These are phyloP conservation scores for Clarkia xantiana DNA, from an alignment of 345 rosid species.

Conservation along the genomic window DNA sequence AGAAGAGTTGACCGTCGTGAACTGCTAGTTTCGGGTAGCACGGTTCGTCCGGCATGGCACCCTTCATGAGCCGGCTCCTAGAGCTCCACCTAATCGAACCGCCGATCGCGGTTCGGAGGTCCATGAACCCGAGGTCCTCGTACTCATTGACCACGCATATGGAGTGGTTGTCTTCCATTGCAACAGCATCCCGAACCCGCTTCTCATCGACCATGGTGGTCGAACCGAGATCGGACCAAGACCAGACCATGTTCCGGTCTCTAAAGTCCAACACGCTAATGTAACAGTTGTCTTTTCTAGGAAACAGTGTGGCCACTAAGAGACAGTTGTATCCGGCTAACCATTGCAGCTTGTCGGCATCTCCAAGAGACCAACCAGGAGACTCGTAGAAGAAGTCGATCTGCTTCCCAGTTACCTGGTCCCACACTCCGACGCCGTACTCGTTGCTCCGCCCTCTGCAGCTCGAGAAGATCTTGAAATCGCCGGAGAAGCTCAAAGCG, in stretches of 20 bases:
- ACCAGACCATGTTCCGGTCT: constrained; percentile 79
- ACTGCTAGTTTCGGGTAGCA: constrained; percentile 83
- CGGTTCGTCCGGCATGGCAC: constrained; percentile 78
- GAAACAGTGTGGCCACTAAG: constrained; percentile 85
- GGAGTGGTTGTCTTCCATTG: constrained; percentile 74
- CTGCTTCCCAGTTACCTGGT: constrained; percentile 70
- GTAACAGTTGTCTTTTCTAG: constrained; percentile 90
- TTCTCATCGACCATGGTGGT: constrained; percentile 50
- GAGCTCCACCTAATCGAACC: constrained; percentile 92
- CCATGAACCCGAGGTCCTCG: constrained; percentile 91
- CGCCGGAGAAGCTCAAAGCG: constrained; percentile 67
- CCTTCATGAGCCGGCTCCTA: constrained; percentile 70
- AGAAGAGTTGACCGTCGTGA: constrained; percentile 75
- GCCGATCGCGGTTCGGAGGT: constrained; percentile 49
- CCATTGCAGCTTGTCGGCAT: constrained; percentile 91
- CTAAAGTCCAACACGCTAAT: constrained; percentile 84
- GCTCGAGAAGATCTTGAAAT: constrained; percentile 55
- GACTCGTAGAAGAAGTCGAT: constrained; percentile 78
- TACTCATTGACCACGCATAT: constrained; percentile 88
- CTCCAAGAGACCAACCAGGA: constrained; percentile 85
- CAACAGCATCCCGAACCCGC: constrained; percentile 85
- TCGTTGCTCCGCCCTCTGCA: constrained; percentile 91
- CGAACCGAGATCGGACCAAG: constrained; percentile 78
- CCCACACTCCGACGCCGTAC: constrained; percentile 97
- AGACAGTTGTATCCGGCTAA: constrained; percentile 53